Evolutionary conservation across 257 asterid genomes (phyloP), one percentile per base, ranked within the genome.

Genomic region (Lantana camara): DNA sequence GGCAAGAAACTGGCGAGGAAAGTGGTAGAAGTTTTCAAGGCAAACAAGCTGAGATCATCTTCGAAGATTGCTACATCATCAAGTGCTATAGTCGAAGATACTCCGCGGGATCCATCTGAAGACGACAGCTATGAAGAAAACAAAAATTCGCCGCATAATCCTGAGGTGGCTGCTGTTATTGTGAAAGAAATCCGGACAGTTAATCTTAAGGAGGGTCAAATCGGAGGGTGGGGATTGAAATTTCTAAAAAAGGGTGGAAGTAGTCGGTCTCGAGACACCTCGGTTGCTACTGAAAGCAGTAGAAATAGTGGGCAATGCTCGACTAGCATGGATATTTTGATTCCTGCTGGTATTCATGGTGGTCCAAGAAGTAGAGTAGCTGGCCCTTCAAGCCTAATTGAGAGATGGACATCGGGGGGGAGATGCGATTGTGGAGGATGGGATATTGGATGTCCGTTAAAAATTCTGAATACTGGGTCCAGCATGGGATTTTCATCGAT

Each of bases 181-280:
- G 84, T 77, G 49, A 87, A 73, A 69, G 74, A 79, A 47, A 24
- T 74, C 12, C 32, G 32, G 32, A 27, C 32, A 47, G 53, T 51
- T 32, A 75, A 45, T 27, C 63, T 27, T 21, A 76, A 77, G 77
- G 82, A 72, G 70, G 60, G 61, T 62, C 80, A 71, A 44, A 34
- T 45, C 4, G 86, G 86, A 51, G 95, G 95, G 41, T 87, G 95
- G 95, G 95, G 95, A 44, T 60, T 87, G 77, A 87, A 84, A 34
- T 87, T 87, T 67, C 92, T 87, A 24, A 82, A 80, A 67, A 80
- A 74, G 59, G 9, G 77, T 4, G 63, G 66, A 66, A 63, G 59
- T 5, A 60, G 24, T 57, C 42, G 57, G 29, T 52, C 64, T 30
- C 38, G 38, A 37, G 72, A 62, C 52, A 37, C 55, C 27, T 58